phyloP scores from a whole-genome alignment of 768 basidiomycete genomes.

The Suillus weaverae region DNA sequence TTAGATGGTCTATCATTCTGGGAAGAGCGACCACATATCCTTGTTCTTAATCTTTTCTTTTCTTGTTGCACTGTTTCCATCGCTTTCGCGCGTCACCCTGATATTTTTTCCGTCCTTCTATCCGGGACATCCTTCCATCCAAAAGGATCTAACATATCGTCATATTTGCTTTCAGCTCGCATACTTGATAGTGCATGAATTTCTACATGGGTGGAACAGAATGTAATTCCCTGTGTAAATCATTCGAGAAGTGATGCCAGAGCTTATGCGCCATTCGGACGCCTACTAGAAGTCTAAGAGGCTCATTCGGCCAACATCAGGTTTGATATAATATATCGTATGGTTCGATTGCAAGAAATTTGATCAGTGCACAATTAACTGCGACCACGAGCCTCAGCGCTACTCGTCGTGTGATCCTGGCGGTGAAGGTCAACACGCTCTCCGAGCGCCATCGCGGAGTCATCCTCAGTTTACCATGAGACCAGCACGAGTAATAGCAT shows the following conservation, averaged over 20 bases:
- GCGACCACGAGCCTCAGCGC: background rate
- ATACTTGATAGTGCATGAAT: slow-evolving; percentile 9
- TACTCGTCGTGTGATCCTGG: background rate
- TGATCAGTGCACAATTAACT: background rate
- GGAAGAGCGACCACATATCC: background rate
- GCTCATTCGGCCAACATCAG: background rate
- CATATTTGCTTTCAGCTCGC: slow-evolving; percentile 6
- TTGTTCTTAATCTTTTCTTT: slow-evolving; percentile 1
- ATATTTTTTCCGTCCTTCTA: slow-evolving; percentile 4
- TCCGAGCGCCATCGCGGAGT: background rate
- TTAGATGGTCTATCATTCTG: slow-evolving; percentile 28
- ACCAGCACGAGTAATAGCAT: background rate
- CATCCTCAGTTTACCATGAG: background rate
- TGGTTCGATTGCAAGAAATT: background rate
- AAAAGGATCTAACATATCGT: slow-evolving; percentile 12
- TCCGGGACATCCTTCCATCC: slow-evolving; percentile 1
- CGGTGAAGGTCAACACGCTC: background rate
- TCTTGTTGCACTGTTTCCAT: slow-evolving; percentile 2
- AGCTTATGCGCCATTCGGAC: background rate
- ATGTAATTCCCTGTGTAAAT: background rate
- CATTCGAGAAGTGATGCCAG: background rate
- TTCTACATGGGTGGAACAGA: slow-evolving; percentile 7
- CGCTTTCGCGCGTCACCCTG: slow-evolving; percentile 6
- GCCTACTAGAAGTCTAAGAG: background rate
- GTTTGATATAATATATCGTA: background rate